Conservation (phyloP, 345 rosid species). For the Hypericum androsaemum region DNA sequence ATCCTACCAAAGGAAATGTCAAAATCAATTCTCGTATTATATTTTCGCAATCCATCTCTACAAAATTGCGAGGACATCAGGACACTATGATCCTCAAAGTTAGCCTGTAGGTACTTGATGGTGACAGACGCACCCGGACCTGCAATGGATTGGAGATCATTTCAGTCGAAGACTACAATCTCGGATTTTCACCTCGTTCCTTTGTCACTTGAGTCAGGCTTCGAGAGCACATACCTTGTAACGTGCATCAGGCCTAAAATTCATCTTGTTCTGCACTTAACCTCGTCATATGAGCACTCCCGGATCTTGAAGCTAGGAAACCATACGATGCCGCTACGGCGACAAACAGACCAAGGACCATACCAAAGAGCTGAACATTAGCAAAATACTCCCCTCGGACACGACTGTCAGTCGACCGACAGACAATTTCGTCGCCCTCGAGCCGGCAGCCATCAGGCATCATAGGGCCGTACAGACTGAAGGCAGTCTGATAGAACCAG, state of each 20-base stretch:
- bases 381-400: slow-evolving; percentile 81
- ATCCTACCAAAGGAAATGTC: no score
- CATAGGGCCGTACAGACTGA: slow-evolving; percentile 88
- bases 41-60: no score
- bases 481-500: slow-evolving; percentile 97
- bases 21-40: no score
- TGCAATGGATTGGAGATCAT: no score
- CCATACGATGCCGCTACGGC: slow-evolving; percentile 49
- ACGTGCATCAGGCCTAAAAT: background rate
- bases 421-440: slow-evolving; percentile 32
- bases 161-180: no score
- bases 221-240: no score
- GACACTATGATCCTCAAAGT: no score
- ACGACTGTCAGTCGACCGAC: slow-evolving; percentile 41
- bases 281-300: slow-evolving; percentile 22
- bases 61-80: no score
- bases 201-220: no score
- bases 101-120: no score
- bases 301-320: slow-evolving; percentile 51
- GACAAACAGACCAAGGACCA: slow-evolving; percentile 53
- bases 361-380: slow-evolving; percentile 63
- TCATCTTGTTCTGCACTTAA: slow-evolving; percentile 16
- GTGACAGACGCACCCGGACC: no score
- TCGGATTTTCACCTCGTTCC: no score
- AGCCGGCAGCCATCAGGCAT: slow-evolving; percentile 75